Conservation (phyloP, 257 asterid species). For the Petunia axillaris region DNA sequence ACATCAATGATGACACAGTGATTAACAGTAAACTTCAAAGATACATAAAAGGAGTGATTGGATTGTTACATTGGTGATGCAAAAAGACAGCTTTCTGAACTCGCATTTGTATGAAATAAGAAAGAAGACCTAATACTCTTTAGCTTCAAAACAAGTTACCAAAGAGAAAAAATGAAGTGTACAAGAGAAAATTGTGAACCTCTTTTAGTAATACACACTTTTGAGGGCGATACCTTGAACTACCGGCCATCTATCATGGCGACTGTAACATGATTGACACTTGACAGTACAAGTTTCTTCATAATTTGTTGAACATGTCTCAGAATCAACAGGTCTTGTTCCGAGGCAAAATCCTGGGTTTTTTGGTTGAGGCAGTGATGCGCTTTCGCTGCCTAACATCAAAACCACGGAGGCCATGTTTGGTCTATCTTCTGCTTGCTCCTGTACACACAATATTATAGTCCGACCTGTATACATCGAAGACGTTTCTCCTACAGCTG, state of each 20-base stretch:
- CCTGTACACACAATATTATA: conserved; percentile 64
- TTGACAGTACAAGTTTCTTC: conserved; percentile 57
- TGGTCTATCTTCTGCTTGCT: conserved; percentile 73
- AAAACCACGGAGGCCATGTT: conserved; percentile 62
- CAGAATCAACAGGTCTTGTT: conserved; percentile 43
- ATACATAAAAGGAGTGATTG: neutral
- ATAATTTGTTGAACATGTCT: conserved; percentile 44
- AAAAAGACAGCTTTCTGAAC: neutral
- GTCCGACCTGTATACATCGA: conserved; percentile 78
- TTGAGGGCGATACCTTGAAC: conserved; percentile 13
- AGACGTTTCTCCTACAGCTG: conserved; percentile 42
- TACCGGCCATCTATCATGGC: conserved; percentile 62
- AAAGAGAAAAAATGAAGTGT: neutral
- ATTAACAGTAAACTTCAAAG: neutral
- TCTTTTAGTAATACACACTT: neutral
- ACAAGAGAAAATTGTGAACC: conserved; percentile 26
- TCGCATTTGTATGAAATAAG: conserved; percentile 1
- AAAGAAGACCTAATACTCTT: conserved; percentile 13
- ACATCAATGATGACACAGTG: conserved; percentile 2
- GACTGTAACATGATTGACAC: conserved; percentile 52
- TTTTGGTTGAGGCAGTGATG: conserved; percentile 62
- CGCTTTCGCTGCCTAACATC: conserved; percentile 61
- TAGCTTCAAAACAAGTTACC: conserved; percentile 7
- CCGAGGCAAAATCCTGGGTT: conserved; percentile 71
- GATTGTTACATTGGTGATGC: conserved; percentile 1